Percentiles rank a stretch among this genome's conserved stretches.
Conservation (phyloP, 495 filamentous ascomycete genomes). For the Daldinia decipiens region DNA sequence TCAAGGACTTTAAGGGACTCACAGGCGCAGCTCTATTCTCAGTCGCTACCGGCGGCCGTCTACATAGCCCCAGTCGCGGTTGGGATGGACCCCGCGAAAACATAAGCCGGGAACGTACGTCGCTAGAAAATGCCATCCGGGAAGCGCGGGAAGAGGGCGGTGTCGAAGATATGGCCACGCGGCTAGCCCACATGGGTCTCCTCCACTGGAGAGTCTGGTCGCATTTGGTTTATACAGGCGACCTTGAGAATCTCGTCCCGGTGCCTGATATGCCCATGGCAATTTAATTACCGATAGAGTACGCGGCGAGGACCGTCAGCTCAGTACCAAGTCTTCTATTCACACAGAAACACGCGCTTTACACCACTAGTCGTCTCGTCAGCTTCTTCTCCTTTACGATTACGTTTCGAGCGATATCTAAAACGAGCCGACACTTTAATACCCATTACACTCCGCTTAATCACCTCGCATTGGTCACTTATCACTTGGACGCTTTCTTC, state of each 20-base stretch:
- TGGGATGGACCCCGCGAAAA: conserved; percentile 44
- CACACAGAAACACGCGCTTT: conserved; percentile 19
- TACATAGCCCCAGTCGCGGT: conserved; percentile 44
- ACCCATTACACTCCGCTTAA: conserved; percentile 39
- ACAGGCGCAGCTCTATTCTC: conserved; percentile 63
- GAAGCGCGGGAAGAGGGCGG: conserved; percentile 61
- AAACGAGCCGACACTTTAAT: conserved; percentile 32
- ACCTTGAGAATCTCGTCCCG: conserved; percentile 41
- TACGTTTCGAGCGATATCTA: conserved; percentile 24
- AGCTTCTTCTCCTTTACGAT: conserved; percentile 18
- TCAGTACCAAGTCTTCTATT: conserved; percentile 15
- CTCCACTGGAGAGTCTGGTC: conserved; percentile 92
- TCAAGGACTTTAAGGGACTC: conserved; percentile 60
- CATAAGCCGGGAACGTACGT: conserved; percentile 41
- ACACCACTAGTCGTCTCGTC: conserved; percentile 31
- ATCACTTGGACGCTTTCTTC: conserved; percentile 21
- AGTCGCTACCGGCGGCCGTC: conserved; percentile 57
- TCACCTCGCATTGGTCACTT: conserved; percentile 33
- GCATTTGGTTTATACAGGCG: conserved; percentile 68
- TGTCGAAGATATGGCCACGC: conserved; percentile 73
- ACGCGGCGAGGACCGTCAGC: conserved; percentile 1
- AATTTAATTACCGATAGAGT: conserved; percentile 31
- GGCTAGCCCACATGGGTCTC: conserved; percentile 80
- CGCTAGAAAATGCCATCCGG: conserved; percentile 40
- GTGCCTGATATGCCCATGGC: conserved; percentile 43